Percentiles rank a stretch among this genome's conserved stretches.
These are phyloP conservation scores for Candida yuanshanica DNA, from an alignment of 805 yeast genomes.

Conservation along the genomic window DNA sequence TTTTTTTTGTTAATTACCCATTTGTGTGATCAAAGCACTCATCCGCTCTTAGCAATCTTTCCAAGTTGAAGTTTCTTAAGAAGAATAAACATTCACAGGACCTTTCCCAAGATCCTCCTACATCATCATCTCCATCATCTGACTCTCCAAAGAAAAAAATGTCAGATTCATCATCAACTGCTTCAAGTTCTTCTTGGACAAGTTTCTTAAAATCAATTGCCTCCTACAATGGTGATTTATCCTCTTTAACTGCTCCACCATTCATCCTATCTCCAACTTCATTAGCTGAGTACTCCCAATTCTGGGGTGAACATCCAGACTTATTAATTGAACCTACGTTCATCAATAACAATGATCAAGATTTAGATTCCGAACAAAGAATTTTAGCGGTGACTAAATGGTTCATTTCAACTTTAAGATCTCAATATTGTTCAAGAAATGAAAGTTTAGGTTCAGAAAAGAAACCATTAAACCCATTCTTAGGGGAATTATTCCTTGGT, in stretches of 20 bases:
- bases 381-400: conserved; percentile 80
- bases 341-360: conserved; percentile 33
- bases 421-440: conserved; percentile 90
- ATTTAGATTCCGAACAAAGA: conserved; percentile 55
- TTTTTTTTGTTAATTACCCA: no score
- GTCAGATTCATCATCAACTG: conserved; percentile 26
- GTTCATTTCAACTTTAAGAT: conserved; percentile 86
- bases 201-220: conserved; percentile 87
- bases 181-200: conserved; percentile 67
- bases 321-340: conserved; percentile 68
- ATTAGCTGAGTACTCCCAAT: conserved; percentile 84
- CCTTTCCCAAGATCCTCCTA: conserved; percentile 4
- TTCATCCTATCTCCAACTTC: conserved; percentile 90
- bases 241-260: conserved; percentile 95
- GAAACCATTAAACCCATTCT: conserved; percentile 93
- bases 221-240: conserved; percentile 87
- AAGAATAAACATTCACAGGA: conserved; percentile 4
- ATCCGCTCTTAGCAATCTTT: neutral
- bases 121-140: neutral
- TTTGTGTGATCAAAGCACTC: neutral
- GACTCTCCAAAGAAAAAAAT: conserved; percentile 12
- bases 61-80: conserved; percentile 21
- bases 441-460: conserved; percentile 94
- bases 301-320: conserved; percentile 93
- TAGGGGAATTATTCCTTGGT: conserved; percentile 92